These are phyloP conservation scores for Xanthoparmelia taractica DNA, from an alignment of 495 filamentous ascomycete genomes.

Conservation along the genomic window DNA sequence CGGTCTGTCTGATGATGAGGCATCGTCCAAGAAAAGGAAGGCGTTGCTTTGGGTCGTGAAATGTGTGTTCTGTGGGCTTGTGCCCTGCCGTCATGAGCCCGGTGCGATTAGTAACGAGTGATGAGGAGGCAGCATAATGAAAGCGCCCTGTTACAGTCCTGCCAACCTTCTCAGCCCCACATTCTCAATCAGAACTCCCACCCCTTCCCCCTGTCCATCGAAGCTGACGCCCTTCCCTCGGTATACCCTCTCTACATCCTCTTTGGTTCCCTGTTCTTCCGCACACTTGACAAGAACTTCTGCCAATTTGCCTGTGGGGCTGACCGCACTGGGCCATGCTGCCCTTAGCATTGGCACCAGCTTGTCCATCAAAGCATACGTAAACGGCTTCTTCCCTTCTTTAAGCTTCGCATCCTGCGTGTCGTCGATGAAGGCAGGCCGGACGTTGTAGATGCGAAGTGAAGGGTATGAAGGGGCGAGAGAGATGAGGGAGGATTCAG, in stretches of 20 bases:
- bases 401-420: slow-evolving; percentile 31
- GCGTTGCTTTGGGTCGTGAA: background rate
- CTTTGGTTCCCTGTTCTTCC: slow-evolving; percentile 37
- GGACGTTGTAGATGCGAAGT: slow-evolving; percentile 39
- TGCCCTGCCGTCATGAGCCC: background rate
- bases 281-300: slow-evolving; percentile 43
- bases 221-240: slow-evolving; percentile 34
- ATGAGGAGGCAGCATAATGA: background rate
- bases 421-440: slow-evolving; percentile 40
- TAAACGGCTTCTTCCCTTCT: slow-evolving; percentile 34
- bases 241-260: slow-evolving; percentile 22
- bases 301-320: slow-evolving; percentile 39
- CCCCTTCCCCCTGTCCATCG: slow-evolving; percentile 37
- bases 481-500: slow-evolving; percentile 33
- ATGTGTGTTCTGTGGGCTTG: background rate
- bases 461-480: slow-evolving; percentile 33
- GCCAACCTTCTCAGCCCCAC: slow-evolving; percentile 12
- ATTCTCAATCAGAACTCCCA: slow-evolving; percentile 16
- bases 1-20: slow-evolving; percentile 22
- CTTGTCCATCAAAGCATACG: slow-evolving; percentile 6
- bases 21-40: background rate
- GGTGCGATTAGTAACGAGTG: background rate
- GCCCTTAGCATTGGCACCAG: slow-evolving; percentile 13
- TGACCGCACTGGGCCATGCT: slow-evolving; percentile 27
- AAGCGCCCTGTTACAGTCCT: background rate